Evolutionary conservation across 1,139 yeast species (phyloP), one percentile per base, ranked within the genome.

Genomic region (Petasospora fabianii): DNA sequence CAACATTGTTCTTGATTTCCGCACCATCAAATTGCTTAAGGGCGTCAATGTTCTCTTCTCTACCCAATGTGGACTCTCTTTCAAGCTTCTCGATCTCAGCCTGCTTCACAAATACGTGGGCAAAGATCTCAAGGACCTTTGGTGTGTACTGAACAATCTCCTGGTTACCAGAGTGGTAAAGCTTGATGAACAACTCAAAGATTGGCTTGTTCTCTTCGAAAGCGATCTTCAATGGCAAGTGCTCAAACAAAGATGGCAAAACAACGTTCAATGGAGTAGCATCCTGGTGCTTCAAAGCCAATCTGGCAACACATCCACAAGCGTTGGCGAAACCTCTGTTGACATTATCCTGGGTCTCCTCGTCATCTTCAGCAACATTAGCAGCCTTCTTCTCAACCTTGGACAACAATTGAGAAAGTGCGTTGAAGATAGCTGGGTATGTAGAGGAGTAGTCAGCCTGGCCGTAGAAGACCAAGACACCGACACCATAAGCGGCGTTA

Each of bases 401-500:
- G 56, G 73, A 77, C 59, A 92, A 72, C 56, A 90, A 69, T 56
- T 84, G 82, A 65, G 87, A 88, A 57, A 92, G 73, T 45, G 84
- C 77, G 61, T 77, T 78, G 58, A 94, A 73, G 43, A 90, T 76
- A 35, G 77, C 71, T 49, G 79, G 81, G 66, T 81, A 90, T 34
- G 76, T 69, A 20, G 80, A 62, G 30, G 83, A 68, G 51, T 82
- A 73, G 58, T 83, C 86, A 18, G 70, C 57, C 24, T 68, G 47
- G 41, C 86, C 71, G 64, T 69, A 64, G 64, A 79, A 82, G 49
- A 88, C 70, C 46, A 88, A 66, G 49, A 88, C 67, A 51, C 98
- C 99, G 51, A 86, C 77, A 71, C 97, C 98, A 59, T 87, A 92
- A 14, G 97, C 97, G 41, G 97, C 94, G 56, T 88, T 86, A 53